Base-by-base conservation (phyloP, 2,329 filamentous ascomycete species). In the Neofusicoccum cordaticola region DNA sequence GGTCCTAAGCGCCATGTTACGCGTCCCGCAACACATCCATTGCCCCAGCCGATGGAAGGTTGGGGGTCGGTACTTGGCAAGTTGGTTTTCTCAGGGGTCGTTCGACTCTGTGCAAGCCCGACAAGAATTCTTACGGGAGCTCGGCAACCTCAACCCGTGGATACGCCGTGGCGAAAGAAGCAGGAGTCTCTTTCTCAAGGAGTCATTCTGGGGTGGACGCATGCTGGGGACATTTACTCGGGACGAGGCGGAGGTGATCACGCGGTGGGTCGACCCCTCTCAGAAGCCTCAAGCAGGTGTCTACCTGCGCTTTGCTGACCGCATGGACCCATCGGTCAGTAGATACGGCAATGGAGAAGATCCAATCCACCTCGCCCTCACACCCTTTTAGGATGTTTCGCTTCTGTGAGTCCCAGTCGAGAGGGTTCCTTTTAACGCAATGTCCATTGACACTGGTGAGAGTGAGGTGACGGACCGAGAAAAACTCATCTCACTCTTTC, bases 161-260 rank as follows among this genome's bases (percentile, higher is more conserved):
- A 70, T 83, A 3, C 67, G 72, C 47, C 73, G 71, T 45, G 81
- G 81, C 4, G 69, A 76, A 42, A 78, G 78, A 61, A 56, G 68
- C 1, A 74, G 75, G 39, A 83, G 81, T 64, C 73, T 68, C 22
- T 71, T 84, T 2, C 68, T 83, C 1, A 75, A 72, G 45, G 80
- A 81, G 68, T 68, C 83, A 7, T 71, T 67, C 0, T 83, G 81
- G 81, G 75, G 77, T 27, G 82, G 81, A 4, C 77, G 74, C 48
- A 84, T 84, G 81, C 84, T 82, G 67, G 82, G 82, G 0, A 74
- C 80, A 19, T 84, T 84, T 68, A 83, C 80, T 1, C 68, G 78
- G 15, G 70, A 69, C 11, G 82, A 84, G 67, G 72, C 77, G 17
- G 71, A 73, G 13, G 66, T 73, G 2, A 66, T 82, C 6, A 69